phyloP scores from a whole-genome alignment of 495 filamentous ascomycete genomes.

The Daldinia concentrica region DNA sequence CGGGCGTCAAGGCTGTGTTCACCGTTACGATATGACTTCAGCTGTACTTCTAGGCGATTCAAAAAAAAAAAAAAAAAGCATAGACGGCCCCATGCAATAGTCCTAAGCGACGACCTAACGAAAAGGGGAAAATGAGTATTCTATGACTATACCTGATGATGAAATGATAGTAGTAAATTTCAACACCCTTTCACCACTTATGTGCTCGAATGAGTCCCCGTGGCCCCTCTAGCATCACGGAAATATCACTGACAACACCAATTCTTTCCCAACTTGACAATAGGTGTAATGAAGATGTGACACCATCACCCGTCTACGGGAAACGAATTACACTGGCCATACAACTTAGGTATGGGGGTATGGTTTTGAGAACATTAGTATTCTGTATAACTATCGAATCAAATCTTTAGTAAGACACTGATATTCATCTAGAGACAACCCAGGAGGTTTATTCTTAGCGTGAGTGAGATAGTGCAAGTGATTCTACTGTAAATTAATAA shows the following conservation, averaged over 20 bases:
- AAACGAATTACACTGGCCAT: neutral
- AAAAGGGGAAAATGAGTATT: neutral
- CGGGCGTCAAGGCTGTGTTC: neutral
- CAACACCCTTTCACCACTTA: neutral
- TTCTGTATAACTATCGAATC: neutral
- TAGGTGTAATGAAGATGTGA: neutral
- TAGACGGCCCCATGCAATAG: neutral
- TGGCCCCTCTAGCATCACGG: neutral
- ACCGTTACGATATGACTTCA: neutral
- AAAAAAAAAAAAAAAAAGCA: neutral
- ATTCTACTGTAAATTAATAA: neutral
- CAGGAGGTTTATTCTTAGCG: neutral
- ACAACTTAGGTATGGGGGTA: neutral
- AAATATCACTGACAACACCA: neutral
- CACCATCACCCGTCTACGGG: constrained; percentile 1
- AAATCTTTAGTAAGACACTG: neutral
- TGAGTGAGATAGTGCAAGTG: neutral
- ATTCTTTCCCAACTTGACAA: neutral
- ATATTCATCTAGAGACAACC: neutral
- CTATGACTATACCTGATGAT: neutral
- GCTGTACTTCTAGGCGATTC: neutral
- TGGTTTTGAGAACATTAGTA: neutral
- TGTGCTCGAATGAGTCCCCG: neutral
- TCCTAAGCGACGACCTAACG: neutral
- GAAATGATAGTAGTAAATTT: neutral